Evolutionary conservation across 2,329 filamentous ascomycete genomes (phyloP).

Genomic region (Diatrype stigma): DNA sequence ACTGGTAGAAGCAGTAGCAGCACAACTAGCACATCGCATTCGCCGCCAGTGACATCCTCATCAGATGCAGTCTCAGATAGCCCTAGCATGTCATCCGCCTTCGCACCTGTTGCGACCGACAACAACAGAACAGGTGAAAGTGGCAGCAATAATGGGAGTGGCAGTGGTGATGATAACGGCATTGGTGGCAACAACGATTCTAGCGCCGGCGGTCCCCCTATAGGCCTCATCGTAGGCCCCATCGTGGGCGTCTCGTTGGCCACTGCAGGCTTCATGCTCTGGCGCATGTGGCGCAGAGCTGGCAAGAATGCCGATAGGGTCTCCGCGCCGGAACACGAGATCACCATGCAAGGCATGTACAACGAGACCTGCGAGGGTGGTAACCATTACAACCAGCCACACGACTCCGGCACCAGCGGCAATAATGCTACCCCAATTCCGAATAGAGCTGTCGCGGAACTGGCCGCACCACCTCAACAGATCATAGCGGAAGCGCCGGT

Average conservation of each 20-base stretch:
- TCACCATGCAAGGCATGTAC: too few species aligned
- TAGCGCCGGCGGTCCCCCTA: neutral
- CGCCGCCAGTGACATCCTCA: neutral
- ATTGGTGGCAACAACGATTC: neutral
- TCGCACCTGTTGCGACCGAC: neutral
- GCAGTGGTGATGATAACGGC: neutral
- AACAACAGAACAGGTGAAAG: neutral
- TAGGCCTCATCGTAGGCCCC: neutral
- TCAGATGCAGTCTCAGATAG: too few species aligned
- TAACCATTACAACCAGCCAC: too few species aligned
- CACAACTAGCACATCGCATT: constrained; percentile 3
- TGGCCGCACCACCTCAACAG: too few species aligned
- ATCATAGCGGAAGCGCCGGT: too few species aligned
- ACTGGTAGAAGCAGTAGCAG: neutral
- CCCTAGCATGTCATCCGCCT: neutral
- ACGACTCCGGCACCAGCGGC: neutral
- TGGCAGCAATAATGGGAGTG: neutral
- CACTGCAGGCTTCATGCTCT: neutral
- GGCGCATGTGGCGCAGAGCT: neutral
- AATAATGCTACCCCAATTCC: too few species aligned
- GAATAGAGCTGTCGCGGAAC: too few species aligned
- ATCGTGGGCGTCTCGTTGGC: neutral
- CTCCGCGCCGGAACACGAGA: neutral
- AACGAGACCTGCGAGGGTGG: too few species aligned
- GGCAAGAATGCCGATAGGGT: neutral